Conservation (phyloP, 768 basidiomycete species). For the Tulasnella sp. region DNA sequence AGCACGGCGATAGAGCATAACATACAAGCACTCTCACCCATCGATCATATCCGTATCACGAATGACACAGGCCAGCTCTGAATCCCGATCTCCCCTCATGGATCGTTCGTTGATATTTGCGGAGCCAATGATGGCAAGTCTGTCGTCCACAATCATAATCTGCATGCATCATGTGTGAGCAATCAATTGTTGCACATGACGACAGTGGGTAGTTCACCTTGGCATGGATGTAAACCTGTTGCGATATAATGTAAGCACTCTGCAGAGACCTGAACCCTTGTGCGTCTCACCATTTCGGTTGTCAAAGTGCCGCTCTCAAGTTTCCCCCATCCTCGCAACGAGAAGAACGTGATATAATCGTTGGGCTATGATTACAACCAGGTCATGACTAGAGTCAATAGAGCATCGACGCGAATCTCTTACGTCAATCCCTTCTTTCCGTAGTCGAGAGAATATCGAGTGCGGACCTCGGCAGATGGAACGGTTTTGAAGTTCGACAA, state of each 20-base stretch:
- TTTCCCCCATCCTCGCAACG: conserved; percentile 88
- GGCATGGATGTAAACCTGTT: conserved; percentile 78
- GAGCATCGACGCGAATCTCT: conserved; percentile 22
- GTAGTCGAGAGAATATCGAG: conserved; percentile 79
- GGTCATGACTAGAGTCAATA: not conserved
- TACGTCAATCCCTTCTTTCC: conserved; percentile 83
- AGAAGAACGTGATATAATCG: conserved; percentile 85
- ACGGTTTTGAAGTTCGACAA: conserved; percentile 89
- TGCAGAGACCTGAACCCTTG: not conserved
- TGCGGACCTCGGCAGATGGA: conserved; percentile 80
- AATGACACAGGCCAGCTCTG: conserved; percentile 86
- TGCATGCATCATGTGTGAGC: conserved; percentile 10
- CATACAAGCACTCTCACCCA: conserved; percentile 39
- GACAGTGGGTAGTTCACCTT: conserved; percentile 37
- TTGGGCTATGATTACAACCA: conserved; percentile 58
- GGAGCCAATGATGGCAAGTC: conserved; percentile 86
- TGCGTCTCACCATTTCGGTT: conserved; percentile 62
- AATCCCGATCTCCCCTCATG: conserved; percentile 91
- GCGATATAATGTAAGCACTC: not conserved
- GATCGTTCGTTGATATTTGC: conserved; percentile 98
- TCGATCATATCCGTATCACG: conserved; percentile 97
- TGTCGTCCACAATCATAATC: conserved; percentile 83
- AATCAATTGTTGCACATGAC: not conserved
- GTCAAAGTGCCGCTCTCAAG: conserved; percentile 72
- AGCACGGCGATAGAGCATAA: not conserved